Conservation (phyloP, 768 basidiomycete species). For the Symmetrospora coprosmae region DNA sequence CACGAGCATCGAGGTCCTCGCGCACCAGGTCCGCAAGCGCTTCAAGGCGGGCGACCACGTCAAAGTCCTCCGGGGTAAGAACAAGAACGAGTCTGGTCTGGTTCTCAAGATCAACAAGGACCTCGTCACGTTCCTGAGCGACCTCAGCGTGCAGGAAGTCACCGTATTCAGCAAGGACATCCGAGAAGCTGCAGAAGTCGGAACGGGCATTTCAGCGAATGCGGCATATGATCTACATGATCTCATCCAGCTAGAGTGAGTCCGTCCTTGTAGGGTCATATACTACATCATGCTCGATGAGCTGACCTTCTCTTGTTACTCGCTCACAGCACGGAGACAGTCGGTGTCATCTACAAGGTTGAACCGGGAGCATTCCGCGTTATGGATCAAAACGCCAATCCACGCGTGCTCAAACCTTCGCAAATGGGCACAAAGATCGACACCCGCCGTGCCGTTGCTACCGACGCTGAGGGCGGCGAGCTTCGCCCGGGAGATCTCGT, state of each 20-base stretch:
- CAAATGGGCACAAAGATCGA: constrained; percentile 79
- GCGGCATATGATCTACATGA: constrained; percentile 94
- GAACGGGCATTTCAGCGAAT: constrained; percentile 73
- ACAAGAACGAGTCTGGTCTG: constrained; percentile 85
- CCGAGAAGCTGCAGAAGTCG: constrained; percentile 91
- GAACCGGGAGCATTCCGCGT: constrained; percentile 92
- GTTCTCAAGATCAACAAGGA: constrained; percentile 83
- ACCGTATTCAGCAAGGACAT: constrained; percentile 95
- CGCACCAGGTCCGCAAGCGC: constrained; percentile 75
- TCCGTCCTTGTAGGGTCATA: no score
- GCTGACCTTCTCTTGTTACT: neutral
- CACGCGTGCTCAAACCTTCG: constrained; percentile 76
- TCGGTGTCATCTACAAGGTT: constrained; percentile 93
- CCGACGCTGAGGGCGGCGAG: constrained; percentile 76
- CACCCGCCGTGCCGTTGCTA: constrained; percentile 66
- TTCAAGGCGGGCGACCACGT: constrained; percentile 98
- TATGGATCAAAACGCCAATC: constrained; percentile 81
- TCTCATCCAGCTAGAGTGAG: constrained; percentile 88
- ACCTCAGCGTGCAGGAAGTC: constrained; percentile 92
- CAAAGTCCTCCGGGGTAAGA: constrained; percentile 92
- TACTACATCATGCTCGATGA: no score
- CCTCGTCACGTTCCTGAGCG: constrained; percentile 88
- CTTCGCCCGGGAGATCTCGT: constrained; percentile 76
- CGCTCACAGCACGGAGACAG: constrained; percentile 64
- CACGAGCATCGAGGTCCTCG: constrained; percentile 54